These are phyloP conservation scores for Neospermospora avenae DNA, from an alignment of 2,329 filamentous ascomycete genomes.

Conservation along the genomic window DNA sequence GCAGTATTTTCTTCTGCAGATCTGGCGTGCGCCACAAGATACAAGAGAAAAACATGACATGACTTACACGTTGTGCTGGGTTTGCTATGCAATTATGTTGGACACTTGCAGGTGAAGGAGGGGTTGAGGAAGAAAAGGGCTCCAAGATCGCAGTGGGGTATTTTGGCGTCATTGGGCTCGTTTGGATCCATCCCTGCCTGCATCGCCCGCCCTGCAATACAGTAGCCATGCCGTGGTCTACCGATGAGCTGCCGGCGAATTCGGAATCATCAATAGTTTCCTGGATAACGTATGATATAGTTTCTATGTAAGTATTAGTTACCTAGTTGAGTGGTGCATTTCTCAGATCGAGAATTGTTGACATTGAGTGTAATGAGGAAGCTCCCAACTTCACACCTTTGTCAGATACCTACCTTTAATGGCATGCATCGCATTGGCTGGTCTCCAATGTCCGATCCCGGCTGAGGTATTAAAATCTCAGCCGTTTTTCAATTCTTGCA, in stretches of 20 bases:
- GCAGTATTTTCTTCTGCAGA: not conserved
- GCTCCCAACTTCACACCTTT: too few relatives aligned
- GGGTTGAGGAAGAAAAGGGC: not conserved
- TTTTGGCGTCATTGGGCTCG: not conserved
- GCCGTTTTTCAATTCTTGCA: not conserved
- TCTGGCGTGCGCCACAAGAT: not conserved
- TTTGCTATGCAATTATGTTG: conserved; percentile 5
- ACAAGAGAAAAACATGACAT: not conserved
- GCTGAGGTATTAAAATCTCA: conserved; percentile 1
- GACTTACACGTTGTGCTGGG: not conserved
- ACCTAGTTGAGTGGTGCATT: too few relatives aligned
- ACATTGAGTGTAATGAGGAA: too few relatives aligned
- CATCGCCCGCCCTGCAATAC: not conserved
- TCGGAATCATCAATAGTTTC: not conserved
- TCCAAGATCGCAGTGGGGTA: not conserved
- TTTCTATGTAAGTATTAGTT: too few relatives aligned
- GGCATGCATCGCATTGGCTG: not conserved
- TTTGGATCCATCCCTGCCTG: not conserved
- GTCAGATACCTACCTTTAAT: not conserved
- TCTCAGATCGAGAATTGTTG: too few relatives aligned
- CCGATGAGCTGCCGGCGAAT: conserved; percentile 7
- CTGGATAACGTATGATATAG: not conserved
- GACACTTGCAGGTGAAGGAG: conserved; percentile 1
- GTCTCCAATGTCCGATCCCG: not conserved
- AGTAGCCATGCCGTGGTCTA: not conserved